Evolutionary conservation across 2,329 filamentous ascomycete species (phyloP).

Genomic region (Fusarium ramigenum): DNA sequence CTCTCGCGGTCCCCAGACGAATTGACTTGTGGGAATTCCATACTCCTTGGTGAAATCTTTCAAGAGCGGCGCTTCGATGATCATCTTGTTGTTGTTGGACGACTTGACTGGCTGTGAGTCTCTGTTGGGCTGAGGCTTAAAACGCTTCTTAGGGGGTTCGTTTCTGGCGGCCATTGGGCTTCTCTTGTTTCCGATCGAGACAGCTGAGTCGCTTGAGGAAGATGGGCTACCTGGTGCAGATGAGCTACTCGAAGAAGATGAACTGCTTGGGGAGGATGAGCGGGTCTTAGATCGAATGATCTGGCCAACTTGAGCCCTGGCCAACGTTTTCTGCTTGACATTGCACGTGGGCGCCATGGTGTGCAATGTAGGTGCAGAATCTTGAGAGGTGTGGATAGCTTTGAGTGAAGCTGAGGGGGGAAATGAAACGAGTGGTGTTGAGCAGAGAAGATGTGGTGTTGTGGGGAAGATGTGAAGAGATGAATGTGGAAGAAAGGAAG

Average conservation of each 20-base stretch:
- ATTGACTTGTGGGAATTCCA: conserved; percentile 23
- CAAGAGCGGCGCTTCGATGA: conserved; percentile 13
- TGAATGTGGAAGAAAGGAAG: neutral
- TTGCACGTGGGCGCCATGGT: neutral
- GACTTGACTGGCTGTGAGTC: neutral
- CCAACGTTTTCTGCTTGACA: neutral
- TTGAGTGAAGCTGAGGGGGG: neutral
- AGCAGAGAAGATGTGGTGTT: neutral
- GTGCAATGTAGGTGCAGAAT: neutral
- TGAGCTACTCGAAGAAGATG: neutral
- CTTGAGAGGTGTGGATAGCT: neutral
- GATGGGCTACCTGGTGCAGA: neutral
- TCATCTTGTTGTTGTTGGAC: neutral
- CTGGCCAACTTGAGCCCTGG: neutral
- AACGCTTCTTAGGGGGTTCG: neutral
- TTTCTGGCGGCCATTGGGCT: neutral
- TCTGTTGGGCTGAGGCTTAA: neutral
- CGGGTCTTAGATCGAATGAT: neutral
- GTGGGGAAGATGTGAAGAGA: neutral
- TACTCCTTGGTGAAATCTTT: conserved; percentile 16
- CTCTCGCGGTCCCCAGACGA: conserved; percentile 13
- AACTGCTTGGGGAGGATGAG: neutral
- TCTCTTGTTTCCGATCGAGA: neutral
- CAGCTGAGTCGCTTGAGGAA: neutral
- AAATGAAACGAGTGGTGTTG: neutral